phyloP scores from a whole-genome alignment of 192 early-diverging fungal genomes.

The Gaertneriomyces semiglobifer region DNA sequence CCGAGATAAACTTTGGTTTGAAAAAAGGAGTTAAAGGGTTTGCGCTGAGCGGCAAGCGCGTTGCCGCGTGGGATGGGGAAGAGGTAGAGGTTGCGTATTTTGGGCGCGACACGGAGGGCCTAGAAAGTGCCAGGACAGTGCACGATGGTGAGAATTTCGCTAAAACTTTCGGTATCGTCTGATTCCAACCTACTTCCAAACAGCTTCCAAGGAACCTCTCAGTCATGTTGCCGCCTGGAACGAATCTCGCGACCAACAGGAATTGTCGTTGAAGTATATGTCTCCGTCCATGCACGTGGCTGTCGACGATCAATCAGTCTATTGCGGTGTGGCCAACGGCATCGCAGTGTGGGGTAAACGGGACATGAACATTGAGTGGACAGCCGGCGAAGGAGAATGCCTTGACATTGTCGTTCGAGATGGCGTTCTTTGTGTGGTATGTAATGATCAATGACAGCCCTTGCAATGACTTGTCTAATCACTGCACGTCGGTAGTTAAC shows the following conservation, averaged over 20 bases:
- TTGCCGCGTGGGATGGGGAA: slow-evolving; percentile 42
- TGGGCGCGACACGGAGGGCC: too few relatives aligned
- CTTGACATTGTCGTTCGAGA: not conserved
- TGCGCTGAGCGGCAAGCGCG: slow-evolving; percentile 29
- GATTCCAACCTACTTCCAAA: too few relatives aligned
- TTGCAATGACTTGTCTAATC: not conserved
- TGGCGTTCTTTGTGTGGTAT: not conserved
- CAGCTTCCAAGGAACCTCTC: too few relatives aligned
- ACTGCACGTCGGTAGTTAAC: too few relatives aligned
- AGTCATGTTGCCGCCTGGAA: too few relatives aligned
- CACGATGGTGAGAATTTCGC: slow-evolving; percentile 32
- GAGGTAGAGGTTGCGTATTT: slow-evolving; percentile 29
- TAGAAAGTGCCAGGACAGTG: not conserved
- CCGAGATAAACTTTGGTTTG: too few relatives aligned
- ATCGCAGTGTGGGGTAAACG: slow-evolving; percentile 35
- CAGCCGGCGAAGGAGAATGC: slow-evolving; percentile 30
- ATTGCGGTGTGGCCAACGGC: slow-evolving; percentile 23
- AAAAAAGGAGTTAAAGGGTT: slow-evolving; percentile 27
- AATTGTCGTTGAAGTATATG: too few relatives aligned
- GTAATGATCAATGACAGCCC: slow-evolving; percentile 1
- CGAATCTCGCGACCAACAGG: too few relatives aligned
- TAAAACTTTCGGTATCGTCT: too few relatives aligned
- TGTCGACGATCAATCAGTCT: slow-evolving; percentile 25
- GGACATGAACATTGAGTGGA: slow-evolving; percentile 18
- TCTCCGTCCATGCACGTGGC: slow-evolving; percentile 24